Percentiles rank a stretch among this genome's conserved stretches.
phyloP scores from a whole-genome alignment of 2,329 filamentous ascomycete species.

The Sporothrix brasiliensis region DNA sequence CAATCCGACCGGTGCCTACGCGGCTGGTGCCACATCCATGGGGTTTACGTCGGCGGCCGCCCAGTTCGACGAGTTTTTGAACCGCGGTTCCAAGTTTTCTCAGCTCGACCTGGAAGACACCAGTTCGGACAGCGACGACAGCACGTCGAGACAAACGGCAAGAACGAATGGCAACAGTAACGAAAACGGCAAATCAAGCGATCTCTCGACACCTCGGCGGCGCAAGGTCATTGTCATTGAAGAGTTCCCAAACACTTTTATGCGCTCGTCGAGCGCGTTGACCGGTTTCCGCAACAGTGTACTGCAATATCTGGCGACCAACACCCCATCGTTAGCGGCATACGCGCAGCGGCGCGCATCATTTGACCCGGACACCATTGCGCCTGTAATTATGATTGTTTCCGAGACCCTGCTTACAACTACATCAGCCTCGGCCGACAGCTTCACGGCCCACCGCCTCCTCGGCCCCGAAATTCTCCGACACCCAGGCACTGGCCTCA shows the following conservation, averaged over 20 bases:
- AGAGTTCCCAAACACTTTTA: slow-evolving; percentile 79
- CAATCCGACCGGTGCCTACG: slow-evolving; percentile 65
- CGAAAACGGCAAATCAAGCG: neutral
- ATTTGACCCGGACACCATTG: slow-evolving; percentile 52
- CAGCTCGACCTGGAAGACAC: slow-evolving; percentile 45
- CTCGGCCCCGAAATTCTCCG: slow-evolving; percentile 83
- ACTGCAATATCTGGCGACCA: slow-evolving; percentile 71
- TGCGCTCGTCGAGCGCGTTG: slow-evolving; percentile 64
- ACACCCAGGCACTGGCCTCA: slow-evolving; percentile 74
- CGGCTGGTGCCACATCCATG: slow-evolving; percentile 52
- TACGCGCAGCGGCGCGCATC: slow-evolving; percentile 44
- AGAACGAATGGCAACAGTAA: neutral
- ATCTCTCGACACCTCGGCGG: slow-evolving; percentile 26
- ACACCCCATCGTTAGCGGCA: slow-evolving; percentile 59
- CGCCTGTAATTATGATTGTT: slow-evolving; percentile 83
- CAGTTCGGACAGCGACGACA: slow-evolving; percentile 39
- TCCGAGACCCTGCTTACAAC: slow-evolving; percentile 89
- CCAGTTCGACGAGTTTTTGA: slow-evolving; percentile 92
- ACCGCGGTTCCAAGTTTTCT: slow-evolving; percentile 76
- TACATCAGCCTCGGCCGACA: slow-evolving; percentile 81
- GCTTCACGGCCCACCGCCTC: slow-evolving; percentile 87
- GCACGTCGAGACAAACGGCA: slow-evolving; percentile 35
- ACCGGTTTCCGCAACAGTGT: slow-evolving; percentile 75
- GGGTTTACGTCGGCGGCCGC: slow-evolving; percentile 70
- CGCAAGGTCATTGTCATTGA: slow-evolving; percentile 71